phyloP scores from a whole-genome alignment of 352 stramenopile species.

The Pythium scleroteichum region DNA sequence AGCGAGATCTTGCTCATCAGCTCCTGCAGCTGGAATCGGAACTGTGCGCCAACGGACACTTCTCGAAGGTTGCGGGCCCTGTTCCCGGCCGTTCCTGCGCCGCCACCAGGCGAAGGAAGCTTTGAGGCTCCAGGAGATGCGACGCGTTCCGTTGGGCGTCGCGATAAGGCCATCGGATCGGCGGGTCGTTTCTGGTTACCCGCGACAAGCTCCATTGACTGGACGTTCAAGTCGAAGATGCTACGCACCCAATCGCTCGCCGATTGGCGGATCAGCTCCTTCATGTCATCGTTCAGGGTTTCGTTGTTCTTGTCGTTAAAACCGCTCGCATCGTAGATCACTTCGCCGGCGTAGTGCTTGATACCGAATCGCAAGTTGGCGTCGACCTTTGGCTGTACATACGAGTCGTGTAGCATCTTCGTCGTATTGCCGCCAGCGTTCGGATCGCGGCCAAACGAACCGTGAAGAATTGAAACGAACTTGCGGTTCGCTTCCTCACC shows the following conservation, averaged over 20 bases:
- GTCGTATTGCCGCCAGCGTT: constrained; percentile 43
- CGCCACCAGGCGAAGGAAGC: constrained; percentile 22
- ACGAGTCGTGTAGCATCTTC: constrained; percentile 86
- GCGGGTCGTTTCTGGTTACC: constrained; percentile 66
- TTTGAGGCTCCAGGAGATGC: constrained; percentile 29
- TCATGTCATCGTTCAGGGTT: constrained; percentile 94
- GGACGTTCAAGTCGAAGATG: constrained; percentile 86
- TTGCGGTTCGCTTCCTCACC: constrained; percentile 91
- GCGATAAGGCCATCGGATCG: constrained; percentile 59
- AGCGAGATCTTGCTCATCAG: constrained; percentile 90
- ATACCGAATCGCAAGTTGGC: constrained; percentile 89
- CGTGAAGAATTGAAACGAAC: constrained; percentile 88
- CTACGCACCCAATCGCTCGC: constrained; percentile 78
- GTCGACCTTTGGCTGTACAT: constrained; percentile 91
- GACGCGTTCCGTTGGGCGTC: constrained; percentile 56
- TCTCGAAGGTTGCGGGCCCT: constrained; percentile 87
- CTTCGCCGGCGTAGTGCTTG: constrained; percentile 91
- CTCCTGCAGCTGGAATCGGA: constrained; percentile 88
- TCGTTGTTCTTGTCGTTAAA: constrained; percentile 99
- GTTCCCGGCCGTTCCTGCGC: constrained; percentile 36
- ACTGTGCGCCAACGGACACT: constrained; percentile 86
- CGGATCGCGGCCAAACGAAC: constrained; percentile 72
- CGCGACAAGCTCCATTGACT: constrained; percentile 82
- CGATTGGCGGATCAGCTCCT: constrained; percentile 89
- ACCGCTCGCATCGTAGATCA: constrained; percentile 96